Base-by-base conservation (phyloP, 2,329 filamentous ascomycete genomes). In the Monosporascus ibericus region DNA sequence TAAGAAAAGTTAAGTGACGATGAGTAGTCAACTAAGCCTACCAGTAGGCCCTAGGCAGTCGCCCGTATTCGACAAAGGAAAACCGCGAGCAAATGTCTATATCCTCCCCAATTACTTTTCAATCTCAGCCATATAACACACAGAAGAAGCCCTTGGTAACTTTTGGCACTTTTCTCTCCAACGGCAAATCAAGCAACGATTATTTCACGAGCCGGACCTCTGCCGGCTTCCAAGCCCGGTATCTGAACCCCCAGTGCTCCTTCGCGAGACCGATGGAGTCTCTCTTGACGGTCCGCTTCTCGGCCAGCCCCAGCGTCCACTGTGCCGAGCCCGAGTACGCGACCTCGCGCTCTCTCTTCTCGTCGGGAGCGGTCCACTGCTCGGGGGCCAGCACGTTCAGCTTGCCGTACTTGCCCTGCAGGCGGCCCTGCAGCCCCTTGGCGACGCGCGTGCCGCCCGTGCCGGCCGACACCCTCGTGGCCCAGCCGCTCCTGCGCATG, bases 401-500 rank as follows among this genome's bases (percentile, higher is more conserved):
- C 9, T 47, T 53, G 40, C 60, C 60, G 40, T 62, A 62, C 15
- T 49, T 44, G 8, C 48, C 36, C 15, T 47, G 52, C n/a, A 63
- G 50, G 17, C 57, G 44, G 3, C 50, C 51, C n/a, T 54, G 49
- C 3, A 58, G 44, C 5, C 49, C 54, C 11, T 34, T 22, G 20
- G 55, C 54, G 3, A 34, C 52, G 15, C 49, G 48, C 48, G 50
- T 24, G 17, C 52, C 48, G 24, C 58, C 56, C 48, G 50, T 24
- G 17, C 52, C 48, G 24, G 58, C 56, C 4, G 55, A 49, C 9
- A 2, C 30, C 30, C 59, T 49, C 9, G 53, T 44, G 0, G 57
- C 55, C 60, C 60, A 60, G 14, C 56, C 59, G 51, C 59, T 61
- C 6, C 59, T 54, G 3, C 61, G 55, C 46, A 63, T 48, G n/a